Conservation (phyloP, 305 asterid genomes). For the Solanum hybrid region DNA sequence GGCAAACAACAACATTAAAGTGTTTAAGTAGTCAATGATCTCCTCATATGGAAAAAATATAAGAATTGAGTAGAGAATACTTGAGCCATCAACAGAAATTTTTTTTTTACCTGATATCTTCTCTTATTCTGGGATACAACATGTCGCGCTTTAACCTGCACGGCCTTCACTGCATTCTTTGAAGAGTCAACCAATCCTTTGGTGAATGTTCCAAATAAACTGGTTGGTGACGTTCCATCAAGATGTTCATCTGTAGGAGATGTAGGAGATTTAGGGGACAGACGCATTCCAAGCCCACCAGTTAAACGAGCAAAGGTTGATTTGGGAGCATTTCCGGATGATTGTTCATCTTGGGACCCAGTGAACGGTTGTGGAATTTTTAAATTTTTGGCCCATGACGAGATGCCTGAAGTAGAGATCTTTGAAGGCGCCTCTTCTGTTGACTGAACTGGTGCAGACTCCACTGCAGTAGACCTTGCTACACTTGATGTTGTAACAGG, state of each 20-base stretch:
- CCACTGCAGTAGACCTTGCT: constrained; percentile 28
- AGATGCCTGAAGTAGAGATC: constrained; percentile 70
- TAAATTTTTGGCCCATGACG: constrained; percentile 81
- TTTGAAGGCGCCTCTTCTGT: constrained; percentile 43
- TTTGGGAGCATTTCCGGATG: constrained; percentile 53
- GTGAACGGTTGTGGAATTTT: constrained; percentile 78
- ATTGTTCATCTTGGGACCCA: constrained; percentile 62
- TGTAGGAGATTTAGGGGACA: constrained; percentile 72
- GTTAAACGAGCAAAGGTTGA: constrained; percentile 72
- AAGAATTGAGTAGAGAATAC: neutral
- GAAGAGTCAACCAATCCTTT: constrained; percentile 93
- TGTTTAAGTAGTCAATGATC: neutral
- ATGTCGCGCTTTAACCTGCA: constrained; percentile 95
- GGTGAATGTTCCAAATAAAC: constrained; percentile 74
- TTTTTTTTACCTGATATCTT: constrained; percentile 72
- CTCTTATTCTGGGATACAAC: constrained; percentile 95
- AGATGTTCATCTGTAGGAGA: constrained; percentile 59
- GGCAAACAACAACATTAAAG: neutral
- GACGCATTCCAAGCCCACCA: constrained; percentile 68
- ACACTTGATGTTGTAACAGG: constrained; percentile 27
- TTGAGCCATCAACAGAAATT: neutral
- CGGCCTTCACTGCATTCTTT: constrained; percentile 90
- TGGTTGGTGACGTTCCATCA: constrained; percentile 45
- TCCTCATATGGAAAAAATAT: neutral
- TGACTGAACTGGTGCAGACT: constrained; percentile 34